A percentile compares a stretch with the other conserved stretches of the same genome.
These are phyloP conservation scores for Penicillium brasilianum DNA, from an alignment of 2,329 filamentous ascomycete genomes.

Conservation along the genomic window DNA sequence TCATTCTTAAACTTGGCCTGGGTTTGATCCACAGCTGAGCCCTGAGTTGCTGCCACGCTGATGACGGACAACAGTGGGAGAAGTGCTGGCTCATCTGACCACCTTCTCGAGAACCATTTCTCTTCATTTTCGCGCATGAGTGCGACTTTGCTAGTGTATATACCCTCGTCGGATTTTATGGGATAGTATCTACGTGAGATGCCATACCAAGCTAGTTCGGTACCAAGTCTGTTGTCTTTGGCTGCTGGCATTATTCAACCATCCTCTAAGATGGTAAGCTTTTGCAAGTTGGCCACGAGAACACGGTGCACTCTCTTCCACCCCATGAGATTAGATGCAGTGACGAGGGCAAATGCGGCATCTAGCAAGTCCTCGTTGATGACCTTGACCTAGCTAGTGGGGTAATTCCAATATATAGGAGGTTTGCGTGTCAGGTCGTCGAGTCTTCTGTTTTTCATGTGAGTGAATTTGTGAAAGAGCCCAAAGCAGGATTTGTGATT, in stretches of 20 bases:
- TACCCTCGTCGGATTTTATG: slow-evolving; percentile 53
- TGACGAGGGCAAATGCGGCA: slow-evolving; percentile 54
- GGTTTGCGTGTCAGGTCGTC: neutral
- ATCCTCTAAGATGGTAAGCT: slow-evolving; percentile 62
- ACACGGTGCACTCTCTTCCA: slow-evolving; percentile 48
- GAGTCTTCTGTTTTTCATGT: neutral
- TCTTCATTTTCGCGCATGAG: slow-evolving; percentile 60
- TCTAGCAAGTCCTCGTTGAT: slow-evolving; percentile 64
- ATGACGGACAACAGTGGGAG: slow-evolving; percentile 64
- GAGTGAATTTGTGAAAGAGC: neutral
- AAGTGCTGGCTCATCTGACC: slow-evolving; percentile 37
- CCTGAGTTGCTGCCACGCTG: slow-evolving; percentile 62
- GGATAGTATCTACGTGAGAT: slow-evolving; percentile 59
- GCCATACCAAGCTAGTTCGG: slow-evolving; percentile 55
- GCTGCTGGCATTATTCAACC: slow-evolving; percentile 64
- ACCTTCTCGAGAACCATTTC: slow-evolving; percentile 55
- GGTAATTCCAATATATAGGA: slow-evolving; percentile 41
- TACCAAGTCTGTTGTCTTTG: slow-evolving; percentile 74
- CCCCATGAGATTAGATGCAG: slow-evolving; percentile 27
- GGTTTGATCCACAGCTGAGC: slow-evolving; percentile 42
- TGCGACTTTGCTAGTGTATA: slow-evolving; percentile 67
- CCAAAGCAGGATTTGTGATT: neutral
- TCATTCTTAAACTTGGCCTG: slow-evolving; percentile 46
- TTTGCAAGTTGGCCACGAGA: slow-evolving; percentile 70
- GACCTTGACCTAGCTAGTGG: slow-evolving; percentile 52